A percentile compares a stretch with the other conserved stretches of the same genome.
phyloP scores from a whole-genome alignment of 805 yeast genomes.

The Torulaspora delbrueckii region DNA sequence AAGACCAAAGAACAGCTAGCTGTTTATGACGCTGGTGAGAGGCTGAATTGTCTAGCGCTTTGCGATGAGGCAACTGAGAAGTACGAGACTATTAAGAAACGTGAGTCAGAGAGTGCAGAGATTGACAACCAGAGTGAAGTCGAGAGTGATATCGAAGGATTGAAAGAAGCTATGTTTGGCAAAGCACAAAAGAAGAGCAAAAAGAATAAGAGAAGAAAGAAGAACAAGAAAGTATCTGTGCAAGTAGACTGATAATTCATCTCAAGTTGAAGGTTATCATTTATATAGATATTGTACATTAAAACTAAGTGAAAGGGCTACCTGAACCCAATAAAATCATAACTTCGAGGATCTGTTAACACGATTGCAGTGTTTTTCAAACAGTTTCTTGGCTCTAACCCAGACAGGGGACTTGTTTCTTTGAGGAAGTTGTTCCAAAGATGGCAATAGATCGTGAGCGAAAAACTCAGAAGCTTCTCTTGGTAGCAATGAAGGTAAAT shows the following conservation, averaged over 20 bases:
- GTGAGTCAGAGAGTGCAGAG: constrained; percentile 48
- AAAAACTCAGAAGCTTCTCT: constrained; percentile 95
- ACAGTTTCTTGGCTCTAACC: constrained; percentile 81
- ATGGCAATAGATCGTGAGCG: constrained; percentile 82
- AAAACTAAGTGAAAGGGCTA: neutral
- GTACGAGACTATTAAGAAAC: constrained; percentile 60
- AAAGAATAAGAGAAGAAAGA: constrained; percentile 39
- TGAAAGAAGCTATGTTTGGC: constrained; percentile 55
- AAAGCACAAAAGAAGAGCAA: constrained; percentile 39
- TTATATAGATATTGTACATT: constrained; percentile 12
- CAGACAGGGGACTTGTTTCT: constrained; percentile 85
- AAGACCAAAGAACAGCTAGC: constrained; percentile 71
- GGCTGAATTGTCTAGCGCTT: constrained; percentile 79
- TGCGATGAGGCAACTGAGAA: constrained; percentile 77
- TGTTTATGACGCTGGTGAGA: constrained; percentile 83
- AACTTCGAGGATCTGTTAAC: constrained; percentile 47
- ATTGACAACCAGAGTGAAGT: constrained; percentile 65
- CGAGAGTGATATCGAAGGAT: constrained; percentile 69
- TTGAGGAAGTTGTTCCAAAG: constrained; percentile 75
- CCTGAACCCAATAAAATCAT: constrained; percentile 14
- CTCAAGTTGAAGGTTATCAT: neutral
- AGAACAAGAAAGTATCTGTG: constrained; percentile 47
- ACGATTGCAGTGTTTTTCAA: constrained; percentile 78
- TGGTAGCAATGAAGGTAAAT: constrained; percentile 90
- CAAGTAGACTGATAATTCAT: constrained; percentile 44